phyloP scores from a whole-genome alignment of 495 filamentous ascomycete genomes.

The Xylaria flabelliformis region DNA sequence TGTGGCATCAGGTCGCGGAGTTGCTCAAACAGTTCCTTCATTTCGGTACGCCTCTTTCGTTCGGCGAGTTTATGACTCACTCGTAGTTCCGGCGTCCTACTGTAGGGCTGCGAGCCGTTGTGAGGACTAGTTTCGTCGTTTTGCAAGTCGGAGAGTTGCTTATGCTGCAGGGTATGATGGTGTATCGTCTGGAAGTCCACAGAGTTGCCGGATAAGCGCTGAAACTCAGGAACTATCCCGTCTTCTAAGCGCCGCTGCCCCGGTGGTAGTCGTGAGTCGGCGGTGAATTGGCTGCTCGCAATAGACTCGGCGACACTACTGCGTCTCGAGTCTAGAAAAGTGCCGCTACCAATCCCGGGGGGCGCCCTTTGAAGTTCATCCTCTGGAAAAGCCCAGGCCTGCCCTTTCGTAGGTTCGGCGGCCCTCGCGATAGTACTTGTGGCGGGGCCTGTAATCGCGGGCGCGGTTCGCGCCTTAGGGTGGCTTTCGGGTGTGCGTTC shows the following conservation, averaged over 20 bases:
- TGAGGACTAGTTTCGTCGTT: conserved; percentile 62
- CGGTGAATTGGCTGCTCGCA: conserved; percentile 74
- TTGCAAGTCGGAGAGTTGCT: conserved; percentile 70
- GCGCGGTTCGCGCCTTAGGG: conserved; percentile 66
- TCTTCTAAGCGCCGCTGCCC: conserved; percentile 73
- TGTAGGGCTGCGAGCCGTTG: conserved; percentile 77
- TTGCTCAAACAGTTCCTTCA: conserved; percentile 96
- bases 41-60: conserved; percentile 93
- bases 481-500: conserved; percentile 59
- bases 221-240: conserved; percentile 51
- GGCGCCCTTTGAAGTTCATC: conserved; percentile 64
- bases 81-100: conserved; percentile 90
- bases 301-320: conserved; percentile 77
- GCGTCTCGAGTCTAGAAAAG: conserved; percentile 68
- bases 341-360: conserved; percentile 53
- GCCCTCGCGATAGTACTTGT: conserved; percentile 80
- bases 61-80: conserved; percentile 97
- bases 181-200: conserved; percentile 59
- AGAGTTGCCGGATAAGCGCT: conserved; percentile 42
- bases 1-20: conserved; percentile 82
- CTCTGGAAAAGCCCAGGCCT: conserved; percentile 83
- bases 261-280: conserved; percentile 70
- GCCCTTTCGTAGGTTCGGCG: conserved; percentile 79
- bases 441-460: conserved; percentile 77
- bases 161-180: conserved; percentile 79